Base-by-base conservation (phyloP, 2,329 filamentous ascomycete genomes). In the Boeremia exigua region DNA sequence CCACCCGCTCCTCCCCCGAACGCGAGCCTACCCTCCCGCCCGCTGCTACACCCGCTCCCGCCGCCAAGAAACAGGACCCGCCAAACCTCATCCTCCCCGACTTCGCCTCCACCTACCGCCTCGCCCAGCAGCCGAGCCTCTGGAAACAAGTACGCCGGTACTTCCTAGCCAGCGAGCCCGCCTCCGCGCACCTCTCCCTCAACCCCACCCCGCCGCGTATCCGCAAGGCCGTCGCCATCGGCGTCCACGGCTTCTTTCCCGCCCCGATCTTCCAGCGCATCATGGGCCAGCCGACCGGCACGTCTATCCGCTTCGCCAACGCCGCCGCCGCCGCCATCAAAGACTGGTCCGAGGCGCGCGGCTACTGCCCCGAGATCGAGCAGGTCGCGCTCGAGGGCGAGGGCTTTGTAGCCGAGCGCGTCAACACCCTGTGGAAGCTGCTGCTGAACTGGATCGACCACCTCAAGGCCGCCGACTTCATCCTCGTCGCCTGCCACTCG, bases 331-430 rank as follows among this genome's bases (percentile, higher is more conserved):
- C 90, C 34, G 89, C 91, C 1, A 94, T 99, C 65, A 85, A 88
- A 54, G 84, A 88, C 56, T 99, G 93, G 91, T 86, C 91, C 0
- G 86, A 91, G 48, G 80, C 80, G 11, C 71, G 61, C 9, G 88
- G 90, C 0, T 92, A 88, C 57, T 78, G 82, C 2, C 89, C 92
- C 59, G 89, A 96, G 64, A 91, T 99, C 51, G 92, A 97, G 70
- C 97, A 96, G 72, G 90, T 98, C 12, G 92, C 94, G 0, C 82
- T 99, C 0, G 95, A 99, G 77, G 94, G 94, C 19, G 95, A 99
- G 76, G 95, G 95, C 23, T 92, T 91, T 72, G 95, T 99, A 42
- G 85, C 85, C 2, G 93, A 98, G 60, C 85, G 95, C 6, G 92
- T 98, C 1, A 90, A 96, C 58, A 90, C 96, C 34, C 79, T 99